Percentiles rank a stretch among this genome's conserved stretches.
Conservation (phyloP, 352 stramenopile species). For the Phytopythium montanum region DNA sequence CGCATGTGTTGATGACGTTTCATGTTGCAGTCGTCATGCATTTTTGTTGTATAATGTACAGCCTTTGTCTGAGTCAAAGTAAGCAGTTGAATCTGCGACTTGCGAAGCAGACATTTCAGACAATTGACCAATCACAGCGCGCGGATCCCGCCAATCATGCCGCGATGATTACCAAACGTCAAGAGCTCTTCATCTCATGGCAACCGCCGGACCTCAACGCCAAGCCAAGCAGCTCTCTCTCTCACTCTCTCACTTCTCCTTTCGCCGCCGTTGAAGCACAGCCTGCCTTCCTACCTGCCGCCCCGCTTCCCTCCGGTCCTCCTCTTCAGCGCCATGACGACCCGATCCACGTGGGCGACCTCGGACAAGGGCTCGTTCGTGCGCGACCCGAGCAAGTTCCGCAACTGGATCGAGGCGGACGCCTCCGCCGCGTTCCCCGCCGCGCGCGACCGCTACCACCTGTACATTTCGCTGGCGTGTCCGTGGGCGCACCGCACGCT, state of each 20-base stretch:
- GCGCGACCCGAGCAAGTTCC: constrained; percentile 72
- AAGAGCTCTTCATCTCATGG: too few species aligned
- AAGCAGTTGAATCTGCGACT: neutral
- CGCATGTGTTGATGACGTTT: constrained; percentile 1
- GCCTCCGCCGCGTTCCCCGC: constrained; percentile 63
- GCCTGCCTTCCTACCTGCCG: neutral
- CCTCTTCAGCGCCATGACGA: constrained; percentile 37
- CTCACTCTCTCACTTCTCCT: constrained; percentile 9
- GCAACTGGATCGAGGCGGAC: constrained; percentile 69
- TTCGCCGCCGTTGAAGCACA: constrained; percentile 4
- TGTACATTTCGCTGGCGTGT: constrained; percentile 96
- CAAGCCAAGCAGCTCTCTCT: neutral
- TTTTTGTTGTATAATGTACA: neutral
- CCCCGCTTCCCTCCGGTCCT: neutral
- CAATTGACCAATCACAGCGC: constrained; percentile 2
- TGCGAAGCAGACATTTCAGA: neutral
- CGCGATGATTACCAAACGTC: constrained; percentile 6
- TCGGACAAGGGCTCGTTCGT: constrained; percentile 69
- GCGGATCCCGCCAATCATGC: neutral
- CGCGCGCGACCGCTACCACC: constrained; percentile 83
- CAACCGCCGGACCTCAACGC: neutral
- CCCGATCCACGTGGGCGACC: constrained; percentile 57
- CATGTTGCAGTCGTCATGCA: neutral
- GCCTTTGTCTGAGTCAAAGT: neutral
- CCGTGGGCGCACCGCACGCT: constrained; percentile 85